Evolutionary conservation across 192 early-diverging fungal species (phyloP), one percentile per base, ranked within the genome.

Genomic region (Coemansia sp.): DNA sequence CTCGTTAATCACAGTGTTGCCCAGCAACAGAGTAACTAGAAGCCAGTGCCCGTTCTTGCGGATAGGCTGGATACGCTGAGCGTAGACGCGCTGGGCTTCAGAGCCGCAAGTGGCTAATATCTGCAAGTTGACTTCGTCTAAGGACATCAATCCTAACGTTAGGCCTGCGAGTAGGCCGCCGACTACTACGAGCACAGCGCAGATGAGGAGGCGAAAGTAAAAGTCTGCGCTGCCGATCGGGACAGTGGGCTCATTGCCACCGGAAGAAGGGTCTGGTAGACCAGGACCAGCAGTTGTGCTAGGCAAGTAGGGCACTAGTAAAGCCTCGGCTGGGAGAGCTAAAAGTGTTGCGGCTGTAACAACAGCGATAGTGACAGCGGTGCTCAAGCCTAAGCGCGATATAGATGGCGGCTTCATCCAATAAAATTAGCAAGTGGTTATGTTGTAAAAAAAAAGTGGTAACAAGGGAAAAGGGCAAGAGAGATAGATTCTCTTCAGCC

Each of bases 1-100:
- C 76, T 99, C 97, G 84, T 99, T 99, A 44, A 98, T 89, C 38
- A 99, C 85, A 2, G 96, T 96, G 82, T 99, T 99, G 13, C 91
- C 92, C 47, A 99, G 74, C 15, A 99, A 78, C 36, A 99, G 77
- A 12, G 96, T 97, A 1, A 97, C 95, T 31, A 99, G 82, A 11
- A 99, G 90, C 95, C 96, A 94, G 70, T 98, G 96, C 1, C 89
- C 90, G 77, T 95, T 91, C 82, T 92, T 93, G 38, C 96, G 86
- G 66, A 96, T 91, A 20, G 96, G 96, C 73, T 88, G 86, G 68
- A 97, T 95, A n/a, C 89, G 79, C 12, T 76, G 87, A 0, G 97
- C 97, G 70, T 94, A 91, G 20, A 66, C 76, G 47, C 86, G 86
- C 68, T 98, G 90, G 36, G 74, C 76, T 5, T 78, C 73, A 1